Evolutionary conservation across 2,329 filamentous ascomycete species (phyloP).

Genomic region (Xylaria sp.): DNA sequence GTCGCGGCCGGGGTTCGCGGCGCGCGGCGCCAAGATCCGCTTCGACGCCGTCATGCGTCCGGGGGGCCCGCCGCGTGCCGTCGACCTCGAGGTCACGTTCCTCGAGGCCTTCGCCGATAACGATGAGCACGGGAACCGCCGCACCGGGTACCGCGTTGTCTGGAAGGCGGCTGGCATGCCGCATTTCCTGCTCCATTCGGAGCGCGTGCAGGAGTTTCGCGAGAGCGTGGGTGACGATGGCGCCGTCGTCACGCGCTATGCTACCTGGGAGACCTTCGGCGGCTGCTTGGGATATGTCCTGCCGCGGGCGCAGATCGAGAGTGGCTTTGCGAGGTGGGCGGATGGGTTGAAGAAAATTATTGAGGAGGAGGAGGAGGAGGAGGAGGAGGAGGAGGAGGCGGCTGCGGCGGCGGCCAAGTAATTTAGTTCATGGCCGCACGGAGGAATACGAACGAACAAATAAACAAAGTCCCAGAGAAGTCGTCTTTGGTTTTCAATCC

Average conservation of each 20-base stretch:
- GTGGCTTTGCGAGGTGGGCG: conserved; percentile 35
- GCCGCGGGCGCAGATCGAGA: conserved; percentile 29
- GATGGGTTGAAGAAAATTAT: conserved; percentile 30
- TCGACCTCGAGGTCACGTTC: conserved; percentile 31
- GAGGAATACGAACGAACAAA: too few relatives aligned
- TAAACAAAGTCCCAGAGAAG: too few relatives aligned
- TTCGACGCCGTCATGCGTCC: conserved; percentile 35
- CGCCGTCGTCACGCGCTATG: conserved; percentile 14
- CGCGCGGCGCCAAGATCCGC: conserved; percentile 24
- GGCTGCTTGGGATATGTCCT: conserved; percentile 27
- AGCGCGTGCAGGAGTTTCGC: conserved; percentile 38
- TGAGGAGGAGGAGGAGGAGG: conserved; percentile 8
- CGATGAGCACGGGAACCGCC: too few relatives aligned
- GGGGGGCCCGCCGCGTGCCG: conserved; percentile 14
- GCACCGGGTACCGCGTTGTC: conserved; percentile 28
- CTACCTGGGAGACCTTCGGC: conserved; percentile 36
- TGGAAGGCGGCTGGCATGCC: conserved; percentile 31
- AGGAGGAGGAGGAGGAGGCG: neutral
- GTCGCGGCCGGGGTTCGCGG: neutral
- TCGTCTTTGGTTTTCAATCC: too few relatives aligned
- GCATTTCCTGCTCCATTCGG: conserved; percentile 31
- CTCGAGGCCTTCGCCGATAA: conserved; percentile 26
- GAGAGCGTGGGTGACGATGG: conserved; percentile 8
- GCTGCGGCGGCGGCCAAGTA: too few relatives aligned
- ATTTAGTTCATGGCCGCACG: too few relatives aligned